Base-by-base conservation (phyloP, 305 asterid genomes). In the Solanum hybrid region DNA sequence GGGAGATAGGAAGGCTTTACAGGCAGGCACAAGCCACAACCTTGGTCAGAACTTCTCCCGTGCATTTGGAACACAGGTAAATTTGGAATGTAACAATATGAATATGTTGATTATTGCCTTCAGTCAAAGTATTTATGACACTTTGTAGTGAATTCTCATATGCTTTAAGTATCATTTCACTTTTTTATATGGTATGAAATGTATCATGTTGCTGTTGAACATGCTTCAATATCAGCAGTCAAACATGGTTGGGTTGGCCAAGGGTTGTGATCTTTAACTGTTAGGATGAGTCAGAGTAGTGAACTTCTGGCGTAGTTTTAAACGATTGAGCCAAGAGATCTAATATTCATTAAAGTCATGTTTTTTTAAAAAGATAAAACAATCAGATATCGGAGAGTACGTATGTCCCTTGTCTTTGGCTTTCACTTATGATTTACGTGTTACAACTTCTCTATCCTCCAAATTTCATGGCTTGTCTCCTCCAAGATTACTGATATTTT, bases 1-100 rank as follows among this genome's bases (percentile, higher is more conserved):
- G 99, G 99, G 99, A 91, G 99, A 97, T 89, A 93, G 94, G 73
- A 97, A 97, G 94, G 99, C 99, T 91, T 91, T 96, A 95, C 99
- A 96, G 92, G 98, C 99, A 56, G 98, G 99, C 91, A 97, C 98
- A 71, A 97, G 99, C 93, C 99, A 97, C 93, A 95, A 96, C 92
- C 99, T 97, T 78, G 99, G 99, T 82, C 99, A 97, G 95, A 97
- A 97, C 86, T 97, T 97, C 92, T 97, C 99, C 32, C 95, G 94
- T 90, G 99, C 99, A 72, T 97, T 97, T 90, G 97, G 93, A 60
- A 96, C 99, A 7, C 98, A 95, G 99, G 99, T 96, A 85, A 60
- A 69, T 89, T 87, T 27, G 60, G 45, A 17, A 42, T 90, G 37
- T 78, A 77, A n/a, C 66, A 82, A 77, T 42, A 45, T 82, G 60